Evolutionary conservation across 1,139 yeast genomes (phyloP).

Genomic region (Debaryomycetaceae sp.): DNA sequence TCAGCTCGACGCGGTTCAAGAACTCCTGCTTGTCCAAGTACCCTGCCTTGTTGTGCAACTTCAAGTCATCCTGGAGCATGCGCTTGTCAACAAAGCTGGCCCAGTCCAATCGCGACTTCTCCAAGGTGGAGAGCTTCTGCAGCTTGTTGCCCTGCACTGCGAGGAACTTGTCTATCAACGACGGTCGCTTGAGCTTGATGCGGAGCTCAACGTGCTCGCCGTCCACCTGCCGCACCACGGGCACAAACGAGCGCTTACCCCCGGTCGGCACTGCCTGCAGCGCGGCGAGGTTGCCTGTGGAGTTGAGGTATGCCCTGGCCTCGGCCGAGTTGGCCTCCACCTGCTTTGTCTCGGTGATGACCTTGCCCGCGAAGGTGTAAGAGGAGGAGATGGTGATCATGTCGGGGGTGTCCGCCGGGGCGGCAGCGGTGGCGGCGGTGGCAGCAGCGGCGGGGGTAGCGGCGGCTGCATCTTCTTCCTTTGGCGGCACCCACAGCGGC

Average conservation of each 20-base stretch:
- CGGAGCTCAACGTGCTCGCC: conserved; percentile 31
- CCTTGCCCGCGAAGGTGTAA: conserved; percentile 88
- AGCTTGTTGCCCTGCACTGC: conserved; percentile 28
- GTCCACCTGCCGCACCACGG: conserved; percentile 34
- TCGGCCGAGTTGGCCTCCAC: conserved; percentile 80
- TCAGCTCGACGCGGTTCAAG: conserved; percentile 67
- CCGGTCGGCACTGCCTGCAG: conserved; percentile 1
- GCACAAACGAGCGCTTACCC: conserved; percentile 24
- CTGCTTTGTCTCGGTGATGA: conserved; percentile 68
- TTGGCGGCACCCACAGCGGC: conserved; percentile 24
- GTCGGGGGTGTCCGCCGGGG: conserved; percentile 26
- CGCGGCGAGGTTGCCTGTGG: conserved; percentile 34
- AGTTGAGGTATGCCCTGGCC: conserved; percentile 74
- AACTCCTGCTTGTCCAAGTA: conserved; percentile 90
- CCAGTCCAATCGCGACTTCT: conserved; percentile 93
- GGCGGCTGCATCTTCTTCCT: conserved; percentile 42
- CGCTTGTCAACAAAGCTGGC: conserved; percentile 87
- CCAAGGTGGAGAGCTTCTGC: conserved; percentile 81
- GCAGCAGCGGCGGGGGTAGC: conserved; percentile 29
- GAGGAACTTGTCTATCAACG: conserved; percentile 63
- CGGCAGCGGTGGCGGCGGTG: conserved; percentile 4
- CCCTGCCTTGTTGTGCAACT: conserved; percentile 74
- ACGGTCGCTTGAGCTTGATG: conserved; percentile 60
- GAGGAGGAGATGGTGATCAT: conserved; percentile 69
- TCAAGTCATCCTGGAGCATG: conserved; percentile 79